Percentiles rank a stretch among this genome's conserved stretches.
These are phyloP conservation scores for Hypoxylon sp. DNA, from an alignment of 2,329 filamentous ascomycete genomes.

Conservation along the genomic window DNA sequence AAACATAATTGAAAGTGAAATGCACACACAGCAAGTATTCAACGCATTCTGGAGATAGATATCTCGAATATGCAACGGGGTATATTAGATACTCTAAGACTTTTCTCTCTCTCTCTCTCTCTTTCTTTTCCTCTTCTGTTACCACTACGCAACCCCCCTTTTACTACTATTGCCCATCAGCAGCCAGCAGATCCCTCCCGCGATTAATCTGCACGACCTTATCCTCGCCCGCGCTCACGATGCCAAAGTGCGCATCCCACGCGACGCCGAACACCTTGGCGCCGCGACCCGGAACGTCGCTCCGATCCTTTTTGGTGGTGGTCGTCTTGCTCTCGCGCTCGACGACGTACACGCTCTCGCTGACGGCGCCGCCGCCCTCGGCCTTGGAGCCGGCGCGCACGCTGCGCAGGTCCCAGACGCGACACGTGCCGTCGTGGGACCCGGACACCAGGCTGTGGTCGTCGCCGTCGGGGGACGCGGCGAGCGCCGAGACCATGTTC, in stretches of 20 bases:
- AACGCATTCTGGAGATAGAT: no score
- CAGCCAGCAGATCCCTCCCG: constrained; percentile 61
- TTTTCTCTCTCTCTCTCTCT: not conserved
- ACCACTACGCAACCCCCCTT: no score
- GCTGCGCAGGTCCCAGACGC: constrained; percentile 91
- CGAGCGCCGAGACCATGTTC: constrained; percentile 70
- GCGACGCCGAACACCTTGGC: constrained; percentile 88
- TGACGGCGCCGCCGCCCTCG: constrained; percentile 69
- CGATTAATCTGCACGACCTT: constrained; percentile 93
- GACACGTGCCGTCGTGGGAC: constrained; percentile 90
- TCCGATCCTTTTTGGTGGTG: constrained; percentile 68
- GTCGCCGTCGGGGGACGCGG: constrained; percentile 66
- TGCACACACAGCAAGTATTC: no score
- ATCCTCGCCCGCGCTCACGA: constrained; percentile 92
- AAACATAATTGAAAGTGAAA: no score
- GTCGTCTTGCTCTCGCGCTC: constrained; percentile 75
- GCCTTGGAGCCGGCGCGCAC: constrained; percentile 66
- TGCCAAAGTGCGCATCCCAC: constrained; percentile 87
- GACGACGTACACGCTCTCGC: constrained; percentile 79
- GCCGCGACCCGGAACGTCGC: constrained; percentile 74
- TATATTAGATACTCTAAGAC: no score
- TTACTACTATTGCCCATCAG: no score
- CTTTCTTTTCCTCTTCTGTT: no score
- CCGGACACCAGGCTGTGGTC: constrained; percentile 86
- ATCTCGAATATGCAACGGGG: constrained; percentile 8